Evolutionary conservation across 768 basidiomycete genomes (phyloP).

Genomic region (Tylopilus sp.): DNA sequence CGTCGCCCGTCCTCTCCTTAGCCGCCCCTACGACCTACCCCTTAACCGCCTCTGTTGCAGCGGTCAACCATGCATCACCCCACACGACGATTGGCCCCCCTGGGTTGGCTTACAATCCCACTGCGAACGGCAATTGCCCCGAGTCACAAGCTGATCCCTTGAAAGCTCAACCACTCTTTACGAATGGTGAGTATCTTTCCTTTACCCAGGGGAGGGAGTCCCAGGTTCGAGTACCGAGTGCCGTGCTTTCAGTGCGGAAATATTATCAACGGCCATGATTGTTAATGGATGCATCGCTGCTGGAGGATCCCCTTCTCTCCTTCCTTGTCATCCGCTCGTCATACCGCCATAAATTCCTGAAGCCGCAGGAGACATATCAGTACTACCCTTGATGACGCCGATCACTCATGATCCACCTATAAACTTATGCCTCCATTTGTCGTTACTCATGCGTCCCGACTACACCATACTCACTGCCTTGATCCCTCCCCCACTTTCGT

Average conservation of each 20-base stretch:
- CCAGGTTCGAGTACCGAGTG: conserved; percentile 81
- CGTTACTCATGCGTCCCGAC: conserved; percentile 7
- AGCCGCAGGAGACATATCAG: conserved; percentile 23
- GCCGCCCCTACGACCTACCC: conserved; percentile 9
- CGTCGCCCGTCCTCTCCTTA: conserved; percentile 35
- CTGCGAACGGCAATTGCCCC: conserved; percentile 13
- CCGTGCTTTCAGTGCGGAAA: conserved; percentile 91
- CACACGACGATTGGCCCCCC: conserved; percentile 56
- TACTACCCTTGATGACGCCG: conserved; percentile 21
- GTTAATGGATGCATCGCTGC: conserved; percentile 33
- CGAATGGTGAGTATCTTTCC: conserved; percentile 66
- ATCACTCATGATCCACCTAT: conserved; percentile 12
- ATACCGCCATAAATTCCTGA: conserved; percentile 27
- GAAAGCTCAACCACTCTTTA: conserved; percentile 17
- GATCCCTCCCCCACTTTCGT: conserved; percentile 42
- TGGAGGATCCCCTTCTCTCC: conserved; percentile 17
- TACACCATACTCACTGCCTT: conserved; percentile 14
- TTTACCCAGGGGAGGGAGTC: conserved; percentile 70
- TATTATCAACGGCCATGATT: conserved; percentile 67
- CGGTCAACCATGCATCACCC: conserved; percentile 10
- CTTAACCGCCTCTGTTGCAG: conserved; percentile 12
- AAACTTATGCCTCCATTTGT: conserved; percentile 4
- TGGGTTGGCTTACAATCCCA: conserved; percentile 47
- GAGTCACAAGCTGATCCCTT: conserved; percentile 27
- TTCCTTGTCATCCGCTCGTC: conserved; percentile 23